These are phyloP conservation scores for Cyberlindnera samutprakarnensis DNA, from an alignment of 805 yeast genomes.

Conservation along the genomic window DNA sequence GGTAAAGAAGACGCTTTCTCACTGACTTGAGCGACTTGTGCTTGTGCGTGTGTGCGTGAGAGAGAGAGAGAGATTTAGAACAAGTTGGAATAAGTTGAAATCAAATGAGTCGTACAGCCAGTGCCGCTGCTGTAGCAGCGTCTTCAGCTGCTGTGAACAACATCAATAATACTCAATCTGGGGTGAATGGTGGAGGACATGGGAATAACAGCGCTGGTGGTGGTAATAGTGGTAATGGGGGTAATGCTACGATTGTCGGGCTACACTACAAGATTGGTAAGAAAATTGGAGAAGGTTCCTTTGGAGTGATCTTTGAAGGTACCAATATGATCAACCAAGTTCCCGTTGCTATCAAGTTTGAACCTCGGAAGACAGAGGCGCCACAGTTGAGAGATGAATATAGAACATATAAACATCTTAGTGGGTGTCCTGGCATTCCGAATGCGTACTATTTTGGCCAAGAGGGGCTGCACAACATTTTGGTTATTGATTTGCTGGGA, in stretches of 20 bases:
- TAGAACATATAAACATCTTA: conserved; percentile 65
- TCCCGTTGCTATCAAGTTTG: conserved; percentile 73
- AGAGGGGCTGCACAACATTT: conserved; percentile 73
- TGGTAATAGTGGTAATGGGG: too few species aligned
- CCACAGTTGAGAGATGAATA: conserved; percentile 81
- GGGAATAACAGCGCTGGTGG: too few species aligned
- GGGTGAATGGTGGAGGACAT: too few species aligned
- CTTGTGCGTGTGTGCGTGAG: too few species aligned
- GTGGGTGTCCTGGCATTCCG: conserved; percentile 70
- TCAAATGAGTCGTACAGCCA: conserved; percentile 16
- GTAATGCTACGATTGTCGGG: conserved; percentile 31
- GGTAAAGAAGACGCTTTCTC: too few species aligned
- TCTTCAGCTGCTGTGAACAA: conserved; percentile 23
- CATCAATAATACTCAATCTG: conserved; percentile 19
- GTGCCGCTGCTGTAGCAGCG: conserved; percentile 18
- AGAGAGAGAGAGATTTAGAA: too few species aligned
- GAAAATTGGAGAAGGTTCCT: conserved; percentile 83
- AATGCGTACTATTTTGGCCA: conserved; percentile 80
- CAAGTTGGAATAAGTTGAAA: too few species aligned
- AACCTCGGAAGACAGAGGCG: conserved; percentile 73
- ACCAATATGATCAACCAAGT: conserved; percentile 56
- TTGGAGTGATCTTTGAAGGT: conserved; percentile 81
- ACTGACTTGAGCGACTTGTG: too few species aligned
- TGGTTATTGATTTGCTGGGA: conserved; percentile 70
- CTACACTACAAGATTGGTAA: conserved; percentile 72